Evolutionary conservation across 768 basidiomycete species (phyloP), one percentile per base, ranked within the genome.

Genomic region (Tulasnella sp.): DNA sequence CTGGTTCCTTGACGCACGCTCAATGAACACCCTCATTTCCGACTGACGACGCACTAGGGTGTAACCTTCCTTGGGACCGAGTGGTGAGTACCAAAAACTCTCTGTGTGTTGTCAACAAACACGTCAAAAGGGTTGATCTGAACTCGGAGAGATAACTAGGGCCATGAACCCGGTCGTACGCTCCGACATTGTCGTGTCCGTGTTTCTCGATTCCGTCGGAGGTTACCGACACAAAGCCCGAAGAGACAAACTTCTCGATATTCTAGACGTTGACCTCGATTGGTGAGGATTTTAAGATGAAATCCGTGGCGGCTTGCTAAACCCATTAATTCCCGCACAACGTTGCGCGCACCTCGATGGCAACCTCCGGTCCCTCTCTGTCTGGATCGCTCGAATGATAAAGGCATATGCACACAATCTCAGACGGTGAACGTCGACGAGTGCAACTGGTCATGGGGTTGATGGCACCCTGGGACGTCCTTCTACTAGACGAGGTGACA

Each of bases 81-180:
- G 71, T 97, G 94, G 91, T 84, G 57, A 50, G 78, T 72, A 31
- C 4, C 17, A 45, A 23, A 40, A 49, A 9, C 39, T 23, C 3
- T 45, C 36, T 39, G 25, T 14, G 29, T 42, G 29, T n/a, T n/a
- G n/a, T n/a, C n/a, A n/a, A n/a, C n/a, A n/a, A n/a, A n/a, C n/a
- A n/a, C n/a, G n/a, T n/a, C n/a, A n/a, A n/a, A n/a, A n/a, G n/a
- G n/a, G n/a, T 17, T n/a, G 21, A n/a, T 11, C 25, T 12, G 6
- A n/a, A 35, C 31, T 2, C 51, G 1, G 14, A 41, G 19, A 23
- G 12, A 42, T 31, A 19, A 61, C n/a, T 65, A 87, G 87, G 88
- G 92, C 92, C 0, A 87, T 87, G 82, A 98, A 99, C 69, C 91
- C 93, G 1, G 94, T 97, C 57, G 93, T 98, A 11, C 79, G 93